Evolutionary conservation across 2,329 filamentous ascomycete species (phyloP).

Genomic region (Diaporthe batatas): DNA sequence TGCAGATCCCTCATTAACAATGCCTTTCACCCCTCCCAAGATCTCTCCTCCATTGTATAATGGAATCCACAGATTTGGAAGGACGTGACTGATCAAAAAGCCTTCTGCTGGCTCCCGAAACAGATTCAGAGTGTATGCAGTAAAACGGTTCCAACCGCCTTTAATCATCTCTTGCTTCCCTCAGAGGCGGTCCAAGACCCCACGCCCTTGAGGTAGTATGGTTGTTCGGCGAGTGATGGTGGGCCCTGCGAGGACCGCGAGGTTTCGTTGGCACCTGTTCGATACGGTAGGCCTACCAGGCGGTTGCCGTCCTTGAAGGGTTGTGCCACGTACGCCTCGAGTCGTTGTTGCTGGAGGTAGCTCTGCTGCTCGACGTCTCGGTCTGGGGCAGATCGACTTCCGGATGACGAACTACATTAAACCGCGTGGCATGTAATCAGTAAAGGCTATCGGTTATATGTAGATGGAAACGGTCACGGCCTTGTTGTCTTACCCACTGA

Average conservation of each 20-base stretch:
- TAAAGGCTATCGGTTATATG: accelerated
- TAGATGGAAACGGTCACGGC: too few species aligned
- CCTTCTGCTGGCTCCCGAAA: too few species aligned
- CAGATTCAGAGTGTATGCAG: too few species aligned
- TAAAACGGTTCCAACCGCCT: too few species aligned
- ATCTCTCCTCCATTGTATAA: too few species aligned
- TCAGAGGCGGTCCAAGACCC: background rate
- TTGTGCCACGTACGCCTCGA: background rate
- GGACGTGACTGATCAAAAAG: too few species aligned
- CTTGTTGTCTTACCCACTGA: background rate
- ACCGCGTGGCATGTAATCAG: background rate
- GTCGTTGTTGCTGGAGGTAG: constrained; percentile 23
- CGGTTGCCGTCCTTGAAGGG: constrained; percentile 4
- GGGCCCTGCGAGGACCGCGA: background rate
- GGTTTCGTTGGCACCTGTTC: background rate
- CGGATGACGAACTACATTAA: background rate
- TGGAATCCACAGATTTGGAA: too few species aligned
- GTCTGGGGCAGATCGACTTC: too few species aligned
- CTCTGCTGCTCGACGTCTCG: background rate
- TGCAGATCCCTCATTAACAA: too few species aligned
- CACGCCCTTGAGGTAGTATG: background rate
- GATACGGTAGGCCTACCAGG: background rate
- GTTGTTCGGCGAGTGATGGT: background rate
- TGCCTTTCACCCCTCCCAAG: too few species aligned
- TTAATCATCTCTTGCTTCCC: background rate